Conservation (phyloP, 75 land plant genomes). For the Pinus tabuliformis region DNA sequence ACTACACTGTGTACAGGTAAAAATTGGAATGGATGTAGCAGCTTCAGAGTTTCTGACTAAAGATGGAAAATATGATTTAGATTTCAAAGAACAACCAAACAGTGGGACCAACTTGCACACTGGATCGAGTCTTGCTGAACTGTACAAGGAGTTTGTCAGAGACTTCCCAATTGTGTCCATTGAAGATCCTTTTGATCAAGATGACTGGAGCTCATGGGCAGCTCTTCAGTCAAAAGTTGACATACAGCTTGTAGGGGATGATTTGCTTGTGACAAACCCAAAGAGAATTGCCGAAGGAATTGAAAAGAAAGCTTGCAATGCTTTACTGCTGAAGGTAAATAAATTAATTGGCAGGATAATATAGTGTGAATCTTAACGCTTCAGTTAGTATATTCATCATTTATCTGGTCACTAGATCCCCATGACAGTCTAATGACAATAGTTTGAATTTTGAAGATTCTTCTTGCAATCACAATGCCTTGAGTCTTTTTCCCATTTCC, state of each 20-base stretch:
- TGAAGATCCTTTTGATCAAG: conserved; percentile 98
- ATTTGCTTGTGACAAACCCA: conserved; percentile 92
- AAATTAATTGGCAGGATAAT: not conserved
- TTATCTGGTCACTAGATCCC: not conserved
- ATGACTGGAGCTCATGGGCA: conserved; percentile 95
- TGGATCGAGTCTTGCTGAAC: conserved; percentile 66
- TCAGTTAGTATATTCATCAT: not conserved
- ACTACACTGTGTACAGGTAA: conserved; percentile 46
- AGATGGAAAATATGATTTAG: conserved; percentile 82
- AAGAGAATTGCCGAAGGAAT: conserved; percentile 84
- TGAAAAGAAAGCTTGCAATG: conserved; percentile 91
- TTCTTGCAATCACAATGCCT: no score
- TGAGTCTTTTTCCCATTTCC: no score
- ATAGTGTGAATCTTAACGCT: not conserved
- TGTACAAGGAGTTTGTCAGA: conserved; percentile 78
- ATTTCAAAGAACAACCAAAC: conserved; percentile 90
- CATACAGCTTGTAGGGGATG: conserved; percentile 94
- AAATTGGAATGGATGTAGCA: conserved; percentile 99
- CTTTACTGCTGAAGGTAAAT: conserved; percentile 77
- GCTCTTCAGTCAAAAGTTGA: conserved; percentile 60
- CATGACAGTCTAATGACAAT: not conserved
- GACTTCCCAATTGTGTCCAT: conserved; percentile 97
- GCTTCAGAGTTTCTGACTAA: conserved; percentile 90
- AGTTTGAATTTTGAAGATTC: not conserved
- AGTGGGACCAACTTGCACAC: conserved; percentile 68